Percentiles rank a stretch among this genome's conserved stretches.
phyloP scores from a whole-genome alignment of 208 protist genomes.

The Leishmania martiniquensis region DNA sequence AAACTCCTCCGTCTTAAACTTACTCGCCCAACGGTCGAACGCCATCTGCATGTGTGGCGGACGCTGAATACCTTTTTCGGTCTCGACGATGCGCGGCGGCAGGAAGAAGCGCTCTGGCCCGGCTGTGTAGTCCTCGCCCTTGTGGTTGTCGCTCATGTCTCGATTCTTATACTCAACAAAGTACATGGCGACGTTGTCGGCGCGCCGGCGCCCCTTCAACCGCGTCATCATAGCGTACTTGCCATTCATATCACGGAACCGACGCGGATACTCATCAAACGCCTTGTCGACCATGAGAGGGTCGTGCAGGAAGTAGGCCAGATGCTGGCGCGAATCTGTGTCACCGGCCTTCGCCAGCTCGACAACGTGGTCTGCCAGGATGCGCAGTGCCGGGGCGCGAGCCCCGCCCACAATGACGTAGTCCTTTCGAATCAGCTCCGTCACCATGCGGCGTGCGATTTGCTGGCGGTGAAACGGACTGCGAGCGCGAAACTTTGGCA shows the following conservation, averaged over 20 bases:
- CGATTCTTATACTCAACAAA: conserved; percentile 93
- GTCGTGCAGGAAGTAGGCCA: conserved; percentile 90
- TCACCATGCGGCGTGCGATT: conserved; percentile 91
- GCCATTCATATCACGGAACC: conserved; percentile 80
- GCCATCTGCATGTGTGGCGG: conserved; percentile 94
- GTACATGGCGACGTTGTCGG: conserved; percentile 85
- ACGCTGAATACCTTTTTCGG: conserved; percentile 88
- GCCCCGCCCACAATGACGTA: conserved; percentile 90
- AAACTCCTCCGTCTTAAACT: conserved; percentile 94
- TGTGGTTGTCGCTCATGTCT: conserved; percentile 90
- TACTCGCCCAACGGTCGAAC: conserved; percentile 91
- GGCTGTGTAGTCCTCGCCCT: conserved; percentile 86
- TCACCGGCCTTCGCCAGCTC: conserved; percentile 89
- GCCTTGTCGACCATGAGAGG: conserved; percentile 93
- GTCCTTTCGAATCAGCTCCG: conserved; percentile 90
- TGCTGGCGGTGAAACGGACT: conserved; percentile 88
- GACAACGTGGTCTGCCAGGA: conserved; percentile 89
- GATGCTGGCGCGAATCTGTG: conserved; percentile 88
- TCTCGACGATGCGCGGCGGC: conserved; percentile 86
- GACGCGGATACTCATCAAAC: conserved; percentile 90
- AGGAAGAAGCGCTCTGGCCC: conserved; percentile 91
- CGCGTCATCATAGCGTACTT: conserved; percentile 92
- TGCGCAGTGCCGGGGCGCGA: conserved; percentile 81
- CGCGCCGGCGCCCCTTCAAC: conserved; percentile 67
- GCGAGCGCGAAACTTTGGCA: conserved; percentile 84